phyloP scores from a whole-genome alignment of 78 protist genomes.

The Dictyostelium capitatum region DNA sequence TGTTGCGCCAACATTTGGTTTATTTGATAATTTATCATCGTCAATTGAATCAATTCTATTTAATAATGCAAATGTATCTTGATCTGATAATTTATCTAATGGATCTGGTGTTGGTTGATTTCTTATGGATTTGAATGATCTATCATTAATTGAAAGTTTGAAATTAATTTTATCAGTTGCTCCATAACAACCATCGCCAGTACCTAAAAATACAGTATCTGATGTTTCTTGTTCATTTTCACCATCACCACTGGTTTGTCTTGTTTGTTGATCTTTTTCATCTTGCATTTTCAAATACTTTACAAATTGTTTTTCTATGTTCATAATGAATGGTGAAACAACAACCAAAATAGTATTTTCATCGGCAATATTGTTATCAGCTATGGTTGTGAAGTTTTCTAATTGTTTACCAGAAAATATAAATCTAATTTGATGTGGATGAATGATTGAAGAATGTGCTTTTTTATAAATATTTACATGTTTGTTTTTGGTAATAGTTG shows the following conservation, averaged over 20 bases:
- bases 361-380: conserved; percentile 5
- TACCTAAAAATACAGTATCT: conserved; percentile 10
- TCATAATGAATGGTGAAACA: conserved; percentile 8
- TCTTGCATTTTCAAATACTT: not conserved
- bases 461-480: not conserved
- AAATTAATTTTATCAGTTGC: not conserved
- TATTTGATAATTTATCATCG: not conserved
- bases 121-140: not conserved
- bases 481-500: not conserved
- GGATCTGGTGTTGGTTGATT: not conserved
- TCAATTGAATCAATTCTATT: not conserved
- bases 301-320: not conserved
- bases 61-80: not conserved
- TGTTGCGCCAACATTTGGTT: not conserved
- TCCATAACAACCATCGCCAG: not conserved
- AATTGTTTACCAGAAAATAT: conserved; percentile 58
- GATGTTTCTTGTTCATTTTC: not conserved
- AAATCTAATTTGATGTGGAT: conserved; percentile 48
- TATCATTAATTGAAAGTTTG: not conserved
- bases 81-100: not conserved
- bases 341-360: conserved; percentile 23
- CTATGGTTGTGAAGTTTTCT: conserved; percentile 11
- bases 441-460: conserved; percentile 23
- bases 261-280: not conserved
- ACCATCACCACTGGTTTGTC: not conserved